Conservation (phyloP, 768 basidiomycete genomes). For the Agaricus bisporus region DNA sequence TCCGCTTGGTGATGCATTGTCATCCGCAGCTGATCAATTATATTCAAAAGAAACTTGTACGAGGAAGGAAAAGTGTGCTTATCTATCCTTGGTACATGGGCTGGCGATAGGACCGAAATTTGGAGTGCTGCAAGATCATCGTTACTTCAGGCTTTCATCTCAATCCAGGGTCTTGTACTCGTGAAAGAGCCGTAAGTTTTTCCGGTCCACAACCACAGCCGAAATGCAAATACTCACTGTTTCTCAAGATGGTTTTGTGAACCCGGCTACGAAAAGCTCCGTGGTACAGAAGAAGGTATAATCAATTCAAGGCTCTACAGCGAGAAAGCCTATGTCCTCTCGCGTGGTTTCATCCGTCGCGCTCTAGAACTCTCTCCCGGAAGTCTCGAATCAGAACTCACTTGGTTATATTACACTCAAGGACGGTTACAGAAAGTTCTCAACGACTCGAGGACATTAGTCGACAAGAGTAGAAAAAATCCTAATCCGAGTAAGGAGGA, state of each 20-base stretch:
- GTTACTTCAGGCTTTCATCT: constrained; percentile 86
- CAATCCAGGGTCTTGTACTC: constrained; percentile 89
- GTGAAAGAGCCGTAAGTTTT: constrained; percentile 82
- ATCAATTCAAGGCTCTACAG: constrained; percentile 90
- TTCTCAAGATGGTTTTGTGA: constrained; percentile 76
- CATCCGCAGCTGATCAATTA: background rate
- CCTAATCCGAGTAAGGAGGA: constrained; percentile 25
- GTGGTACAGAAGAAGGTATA: constrained; percentile 85
- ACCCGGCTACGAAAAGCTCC: constrained; percentile 88
- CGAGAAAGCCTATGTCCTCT: constrained; percentile 90
- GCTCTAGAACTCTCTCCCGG: constrained; percentile 77
- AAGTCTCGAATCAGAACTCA: constrained; percentile 66
- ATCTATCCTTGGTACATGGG: constrained; percentile 89
- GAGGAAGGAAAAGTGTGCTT: constrained; percentile 95
- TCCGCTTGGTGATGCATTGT: background rate
- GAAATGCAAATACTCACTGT: background rate
- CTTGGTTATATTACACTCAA: constrained; percentile 62
- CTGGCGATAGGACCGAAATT: constrained; percentile 79
- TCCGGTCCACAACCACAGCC: background rate
- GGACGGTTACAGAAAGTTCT: constrained; percentile 68
- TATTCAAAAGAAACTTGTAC: constrained; percentile 68
- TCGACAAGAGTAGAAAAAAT: constrained; percentile 56
- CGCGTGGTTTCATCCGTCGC: constrained; percentile 84
- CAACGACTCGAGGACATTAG: constrained; percentile 50
- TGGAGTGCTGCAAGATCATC: constrained; percentile 86